These are phyloP conservation scores for Hypoxylon trugodes DNA, from an alignment of 495 filamentous ascomycete species.

Conservation along the genomic window DNA sequence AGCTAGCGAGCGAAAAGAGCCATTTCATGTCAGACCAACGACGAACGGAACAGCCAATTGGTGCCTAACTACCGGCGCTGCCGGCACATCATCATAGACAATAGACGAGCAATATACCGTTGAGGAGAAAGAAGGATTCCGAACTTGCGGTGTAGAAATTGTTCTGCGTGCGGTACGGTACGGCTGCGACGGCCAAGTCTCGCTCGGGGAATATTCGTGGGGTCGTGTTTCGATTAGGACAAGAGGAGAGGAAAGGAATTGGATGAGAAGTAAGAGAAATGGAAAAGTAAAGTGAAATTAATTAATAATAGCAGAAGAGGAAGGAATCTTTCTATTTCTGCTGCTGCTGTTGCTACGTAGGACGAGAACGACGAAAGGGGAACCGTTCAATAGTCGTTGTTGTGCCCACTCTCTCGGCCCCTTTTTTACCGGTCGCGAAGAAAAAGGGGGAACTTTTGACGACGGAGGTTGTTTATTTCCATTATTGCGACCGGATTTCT, in stretches of 20 bases:
- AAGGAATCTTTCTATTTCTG: background rate
- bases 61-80: constrained; percentile 38
- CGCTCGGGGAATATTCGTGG: constrained; percentile 39
- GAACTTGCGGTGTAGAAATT: constrained; percentile 39
- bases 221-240: constrained; percentile 9
- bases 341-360: constrained; percentile 11
- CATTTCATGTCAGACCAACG: constrained; percentile 9
- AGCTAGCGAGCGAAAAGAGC: too few species aligned
- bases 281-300: background rate
- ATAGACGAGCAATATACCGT: too few species aligned
- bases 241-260: constrained; percentile 25
- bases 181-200: constrained; percentile 17
- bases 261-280: background rate
- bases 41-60: constrained; percentile 30
- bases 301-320: background rate
- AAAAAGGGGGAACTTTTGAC: constrained; percentile 20
- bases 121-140: too few species aligned
- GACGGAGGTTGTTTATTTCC: constrained; percentile 7
- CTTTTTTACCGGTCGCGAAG: background rate
- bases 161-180: background rate
- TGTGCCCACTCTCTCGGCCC: background rate
- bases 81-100: too few species aligned
- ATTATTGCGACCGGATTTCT: background rate
- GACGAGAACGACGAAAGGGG: background rate
- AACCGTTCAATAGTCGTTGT: background rate